Conservation (phyloP, 306 rosid genomes). For the Sphenostylis stenocarpa region DNA sequence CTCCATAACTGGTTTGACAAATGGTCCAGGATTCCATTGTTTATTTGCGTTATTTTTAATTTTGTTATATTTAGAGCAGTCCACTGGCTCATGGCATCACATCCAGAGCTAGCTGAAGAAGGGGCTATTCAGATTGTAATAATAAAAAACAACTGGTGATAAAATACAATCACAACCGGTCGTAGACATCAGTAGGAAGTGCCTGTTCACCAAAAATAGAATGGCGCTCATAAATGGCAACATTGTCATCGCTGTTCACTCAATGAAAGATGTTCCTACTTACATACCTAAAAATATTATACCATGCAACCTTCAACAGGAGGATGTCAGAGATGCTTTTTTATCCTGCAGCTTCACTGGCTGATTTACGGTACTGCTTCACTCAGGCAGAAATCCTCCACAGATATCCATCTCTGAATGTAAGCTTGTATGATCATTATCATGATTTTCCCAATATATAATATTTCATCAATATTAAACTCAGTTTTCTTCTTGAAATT, state of each 20-base stretch:
- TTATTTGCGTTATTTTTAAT: slow-evolving; percentile 30
- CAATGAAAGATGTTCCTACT: slow-evolving; percentile 96
- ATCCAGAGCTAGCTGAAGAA: slow-evolving; percentile 78
- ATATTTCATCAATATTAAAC: not conserved
- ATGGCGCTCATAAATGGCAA: slow-evolving; percentile 77
- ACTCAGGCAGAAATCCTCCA: slow-evolving; percentile 84
- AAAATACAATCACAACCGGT: slow-evolving; percentile 79
- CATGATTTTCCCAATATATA: not conserved
- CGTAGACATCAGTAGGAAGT: slow-evolving; percentile 94
- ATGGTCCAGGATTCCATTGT: not conserved
- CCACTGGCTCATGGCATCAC: slow-evolving; percentile 83
- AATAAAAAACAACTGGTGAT: slow-evolving; percentile 90
- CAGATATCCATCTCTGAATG: slow-evolving; percentile 69
- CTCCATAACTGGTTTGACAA: not conserved
- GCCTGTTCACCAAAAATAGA: slow-evolving; percentile 90
- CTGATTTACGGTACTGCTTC: slow-evolving; percentile 90
- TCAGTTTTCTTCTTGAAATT: not conserved
- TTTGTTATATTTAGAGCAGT: slow-evolving; percentile 63
- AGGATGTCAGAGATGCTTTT: slow-evolving; percentile 93
- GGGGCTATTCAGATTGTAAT: slow-evolving; percentile 84
- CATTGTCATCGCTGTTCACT: slow-evolving; percentile 86
- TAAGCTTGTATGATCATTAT: slow-evolving; percentile 36
- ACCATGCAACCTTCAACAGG: slow-evolving; percentile 91
- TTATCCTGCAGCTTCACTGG: slow-evolving; percentile 72
- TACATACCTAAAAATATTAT: slow-evolving; percentile 73